Conservation (phyloP, 176 grass and related monocot species). For the Zea luxurians region DNA sequence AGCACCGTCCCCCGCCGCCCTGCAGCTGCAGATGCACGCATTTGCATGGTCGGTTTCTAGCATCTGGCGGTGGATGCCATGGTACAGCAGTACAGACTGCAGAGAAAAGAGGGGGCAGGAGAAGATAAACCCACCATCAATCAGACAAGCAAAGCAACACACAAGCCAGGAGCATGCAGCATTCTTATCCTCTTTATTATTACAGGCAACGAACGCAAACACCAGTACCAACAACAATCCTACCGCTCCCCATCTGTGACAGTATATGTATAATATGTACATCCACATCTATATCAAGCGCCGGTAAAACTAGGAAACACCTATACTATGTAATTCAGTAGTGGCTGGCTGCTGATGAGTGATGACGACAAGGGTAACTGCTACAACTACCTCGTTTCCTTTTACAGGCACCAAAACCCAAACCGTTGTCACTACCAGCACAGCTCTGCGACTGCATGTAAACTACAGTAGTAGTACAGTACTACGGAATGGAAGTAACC, state of each 20-base stretch:
- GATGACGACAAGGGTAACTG: constrained; percentile 16
- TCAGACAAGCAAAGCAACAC: constrained; percentile 24
- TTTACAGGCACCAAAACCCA: constrained; percentile 18
- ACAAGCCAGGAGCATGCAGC: constrained; percentile 14
- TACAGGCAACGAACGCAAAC: constrained; percentile 26
- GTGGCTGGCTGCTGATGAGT: neutral
- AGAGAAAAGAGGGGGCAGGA: too few relatives aligned
- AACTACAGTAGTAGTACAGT: too few relatives aligned
- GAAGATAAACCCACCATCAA: neutral
- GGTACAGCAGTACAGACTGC: too few relatives aligned
- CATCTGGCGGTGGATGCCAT: neutral
- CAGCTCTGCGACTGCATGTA: constrained; percentile 9
- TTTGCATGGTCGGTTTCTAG: neutral
- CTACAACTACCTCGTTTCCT: constrained; percentile 7
- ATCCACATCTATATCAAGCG: neutral
- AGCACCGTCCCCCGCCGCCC: too few relatives aligned
- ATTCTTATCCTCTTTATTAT: constrained; percentile 39
- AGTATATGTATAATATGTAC: constrained; percentile 42
- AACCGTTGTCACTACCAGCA: constrained; percentile 36
- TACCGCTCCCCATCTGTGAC: constrained; percentile 23
- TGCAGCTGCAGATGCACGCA: too few relatives aligned
- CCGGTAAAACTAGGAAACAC: neutral
- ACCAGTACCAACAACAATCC: constrained; percentile 43
- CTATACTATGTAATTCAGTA: neutral
- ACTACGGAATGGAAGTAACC: neutral